These are phyloP conservation scores for Saturnispora silvae DNA, from an alignment of 805 yeast species.

Conservation along the genomic window DNA sequence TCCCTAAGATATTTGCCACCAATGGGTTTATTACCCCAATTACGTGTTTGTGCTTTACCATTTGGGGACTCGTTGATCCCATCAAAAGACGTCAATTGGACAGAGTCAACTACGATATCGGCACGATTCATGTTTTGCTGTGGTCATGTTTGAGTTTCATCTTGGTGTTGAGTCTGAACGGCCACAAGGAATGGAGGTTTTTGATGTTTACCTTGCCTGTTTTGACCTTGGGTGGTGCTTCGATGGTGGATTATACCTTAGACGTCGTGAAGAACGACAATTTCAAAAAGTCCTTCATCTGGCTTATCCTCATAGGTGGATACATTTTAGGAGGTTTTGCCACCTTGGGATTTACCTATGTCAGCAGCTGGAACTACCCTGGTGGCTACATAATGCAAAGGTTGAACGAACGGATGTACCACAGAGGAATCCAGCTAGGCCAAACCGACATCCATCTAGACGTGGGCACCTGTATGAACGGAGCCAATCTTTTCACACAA, in stretches of 20 bases:
- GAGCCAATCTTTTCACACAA: slow-evolving; percentile 68
- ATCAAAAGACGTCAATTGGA: slow-evolving; percentile 9
- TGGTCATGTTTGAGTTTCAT: slow-evolving; percentile 46
- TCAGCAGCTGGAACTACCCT: slow-evolving; percentile 74
- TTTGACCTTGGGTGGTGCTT: slow-evolving; percentile 28
- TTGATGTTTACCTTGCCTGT: slow-evolving; percentile 68
- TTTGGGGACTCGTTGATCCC: not conserved
- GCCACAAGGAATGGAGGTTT: slow-evolving; percentile 94
- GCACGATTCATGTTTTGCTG: slow-evolving; percentile 34
- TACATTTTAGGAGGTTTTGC: slow-evolving; percentile 25
- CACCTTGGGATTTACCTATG: slow-evolving; percentile 43
- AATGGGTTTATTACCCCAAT: slow-evolving; percentile 6
- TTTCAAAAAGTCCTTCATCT: slow-evolving; percentile 11
- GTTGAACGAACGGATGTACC: slow-evolving; percentile 31
- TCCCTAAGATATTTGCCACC: slow-evolving; percentile 32
- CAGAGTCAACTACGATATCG: slow-evolving; percentile 20
- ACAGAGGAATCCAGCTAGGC: slow-evolving; percentile 1
- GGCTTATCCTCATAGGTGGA: no score
- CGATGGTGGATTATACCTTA: slow-evolving; percentile 11
- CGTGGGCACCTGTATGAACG: slow-evolving; percentile 78
- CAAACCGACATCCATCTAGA: slow-evolving; percentile 53
- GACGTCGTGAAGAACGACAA: not conserved
- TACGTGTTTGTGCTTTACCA: not conserved
- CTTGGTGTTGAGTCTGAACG: slow-evolving; percentile 62
- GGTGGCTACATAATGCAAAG: slow-evolving; percentile 66